Evolutionary conservation across 257 asterid species (phyloP).

Genomic region (Primulina eburnea): DNA sequence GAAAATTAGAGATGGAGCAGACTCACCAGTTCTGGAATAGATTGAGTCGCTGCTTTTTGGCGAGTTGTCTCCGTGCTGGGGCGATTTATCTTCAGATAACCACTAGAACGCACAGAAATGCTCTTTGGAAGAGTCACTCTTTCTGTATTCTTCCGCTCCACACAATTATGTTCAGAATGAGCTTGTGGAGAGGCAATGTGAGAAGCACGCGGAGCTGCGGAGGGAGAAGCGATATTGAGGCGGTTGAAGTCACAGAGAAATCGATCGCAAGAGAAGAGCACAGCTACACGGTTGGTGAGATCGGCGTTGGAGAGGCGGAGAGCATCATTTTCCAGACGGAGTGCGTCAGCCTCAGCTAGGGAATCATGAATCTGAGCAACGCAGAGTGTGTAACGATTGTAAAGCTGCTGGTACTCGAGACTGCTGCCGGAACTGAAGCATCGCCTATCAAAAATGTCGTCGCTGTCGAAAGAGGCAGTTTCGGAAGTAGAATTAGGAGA

Average conservation of each 20-base stretch:
- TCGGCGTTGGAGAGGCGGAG: conserved; percentile 64
- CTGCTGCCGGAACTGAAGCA: conserved; percentile 42
- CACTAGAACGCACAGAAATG: conserved; percentile 70
- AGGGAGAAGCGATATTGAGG: conserved; percentile 37
- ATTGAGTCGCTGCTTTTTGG: conserved; percentile 27
- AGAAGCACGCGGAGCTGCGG: conserved; percentile 27
- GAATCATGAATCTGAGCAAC: conserved; percentile 56
- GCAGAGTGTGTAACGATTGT: conserved; percentile 57
- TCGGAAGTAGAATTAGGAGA: conserved; percentile 44
- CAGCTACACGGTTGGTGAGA: conserved; percentile 57
- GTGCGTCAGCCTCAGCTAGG: conserved; percentile 53
- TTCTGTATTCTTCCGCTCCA: conserved; percentile 37
- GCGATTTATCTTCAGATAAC: conserved; percentile 47
- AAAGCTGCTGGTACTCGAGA: conserved; percentile 77
- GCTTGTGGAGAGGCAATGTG: conserved; percentile 27
- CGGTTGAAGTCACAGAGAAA: conserved; percentile 61
- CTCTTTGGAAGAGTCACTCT: conserved; percentile 66
- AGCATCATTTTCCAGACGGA: conserved; percentile 54
- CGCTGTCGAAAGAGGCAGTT: conserved; percentile 42
- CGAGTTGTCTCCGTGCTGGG: conserved; percentile 32
- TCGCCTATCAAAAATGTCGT: conserved; percentile 37
- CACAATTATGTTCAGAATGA: conserved; percentile 36
- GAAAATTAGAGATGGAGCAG: not conserved
- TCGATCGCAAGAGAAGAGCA: conserved; percentile 59
- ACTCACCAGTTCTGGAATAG: conserved; percentile 45